These are phyloP conservation scores for Avicennia marina DNA, from an alignment of 257 asterid species.

Conservation along the genomic window DNA sequence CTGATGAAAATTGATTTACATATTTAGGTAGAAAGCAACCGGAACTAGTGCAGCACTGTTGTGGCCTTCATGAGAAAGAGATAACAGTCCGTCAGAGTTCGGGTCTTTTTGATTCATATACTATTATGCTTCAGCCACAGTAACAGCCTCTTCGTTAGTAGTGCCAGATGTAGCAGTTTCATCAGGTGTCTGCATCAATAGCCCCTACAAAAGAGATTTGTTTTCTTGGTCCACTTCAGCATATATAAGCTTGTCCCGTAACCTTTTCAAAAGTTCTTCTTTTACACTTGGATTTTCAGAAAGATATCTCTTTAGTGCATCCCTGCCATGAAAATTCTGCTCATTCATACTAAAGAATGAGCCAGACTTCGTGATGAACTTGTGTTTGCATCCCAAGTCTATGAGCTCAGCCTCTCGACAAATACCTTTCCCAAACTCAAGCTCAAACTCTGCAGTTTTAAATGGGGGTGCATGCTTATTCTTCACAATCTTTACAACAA, in stretches of 20 bases:
- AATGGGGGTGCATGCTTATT: slow-evolving; percentile 97
- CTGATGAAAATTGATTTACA: background rate
- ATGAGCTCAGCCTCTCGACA: slow-evolving; percentile 66
- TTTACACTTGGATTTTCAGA: slow-evolving; percentile 35
- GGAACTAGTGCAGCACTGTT: background rate
- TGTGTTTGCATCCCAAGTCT: slow-evolving; percentile 70
- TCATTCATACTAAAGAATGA: slow-evolving; percentile 33
- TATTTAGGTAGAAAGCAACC: background rate
- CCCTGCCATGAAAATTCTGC: slow-evolving; percentile 53
- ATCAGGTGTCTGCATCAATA: slow-evolving; percentile 28
- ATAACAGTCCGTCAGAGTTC: background rate
- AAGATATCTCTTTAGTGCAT: slow-evolving; percentile 52
- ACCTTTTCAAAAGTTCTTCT: slow-evolving; percentile 55
- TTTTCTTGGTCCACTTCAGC: slow-evolving; percentile 26
- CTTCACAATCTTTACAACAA: slow-evolving; percentile 78
- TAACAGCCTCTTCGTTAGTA: slow-evolving; percentile 51
- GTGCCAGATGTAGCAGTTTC: slow-evolving; percentile 44
- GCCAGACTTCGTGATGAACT: slow-evolving; percentile 42
- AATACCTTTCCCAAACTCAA: slow-evolving; percentile 87
- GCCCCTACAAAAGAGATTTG: slow-evolving; percentile 25
- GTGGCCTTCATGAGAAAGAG: slow-evolving; percentile 1
- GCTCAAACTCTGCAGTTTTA: slow-evolving; percentile 72
- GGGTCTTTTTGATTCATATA: too few species aligned
- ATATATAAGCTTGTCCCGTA: slow-evolving; percentile 57
- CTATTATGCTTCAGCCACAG: slow-evolving; percentile 65